These are phyloP conservation scores for Candida tammaniensis DNA, from an alignment of 805 yeast species.

Conservation along the genomic window DNA sequence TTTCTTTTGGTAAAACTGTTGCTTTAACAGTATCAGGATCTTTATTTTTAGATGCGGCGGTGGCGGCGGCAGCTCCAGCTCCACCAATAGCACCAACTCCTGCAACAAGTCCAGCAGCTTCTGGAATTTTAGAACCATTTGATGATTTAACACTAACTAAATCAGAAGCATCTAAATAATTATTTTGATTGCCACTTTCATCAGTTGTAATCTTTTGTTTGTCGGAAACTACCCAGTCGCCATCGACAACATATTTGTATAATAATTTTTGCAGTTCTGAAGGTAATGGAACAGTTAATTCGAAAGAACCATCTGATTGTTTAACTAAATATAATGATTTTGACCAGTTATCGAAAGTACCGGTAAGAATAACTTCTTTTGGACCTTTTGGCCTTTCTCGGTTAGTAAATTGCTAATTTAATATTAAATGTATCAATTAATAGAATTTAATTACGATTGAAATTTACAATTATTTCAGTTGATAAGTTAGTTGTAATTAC, in stretches of 20 bases:
- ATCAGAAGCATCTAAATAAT: conserved; percentile 40
- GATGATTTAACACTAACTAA: conserved; percentile 18
- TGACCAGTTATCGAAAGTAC: conserved; percentile 67
- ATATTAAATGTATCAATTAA: no score
- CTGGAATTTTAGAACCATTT: conserved; percentile 28
- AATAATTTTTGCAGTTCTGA: conserved; percentile 38
- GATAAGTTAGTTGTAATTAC: no score
- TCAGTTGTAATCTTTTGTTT: conserved; percentile 44
- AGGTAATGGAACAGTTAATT: conserved; percentile 54
- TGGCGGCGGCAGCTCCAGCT: conserved; percentile 9
- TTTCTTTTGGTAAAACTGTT: conserved; percentile 37
- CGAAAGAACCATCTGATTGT: conserved; percentile 58
- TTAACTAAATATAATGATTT: conserved; percentile 59
- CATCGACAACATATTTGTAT: conserved; percentile 70
- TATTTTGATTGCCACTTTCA: conserved; percentile 51
- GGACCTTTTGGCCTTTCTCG: conserved; percentile 43
- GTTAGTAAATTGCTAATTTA: no score
- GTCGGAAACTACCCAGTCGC: conserved; percentile 52
- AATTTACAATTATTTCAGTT: no score
- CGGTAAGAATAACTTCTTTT: conserved; percentile 60
- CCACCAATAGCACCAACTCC: conserved; percentile 42
- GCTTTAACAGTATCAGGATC: conserved; percentile 17
- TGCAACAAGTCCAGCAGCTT: conserved; percentile 30
- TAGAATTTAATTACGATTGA: no score
- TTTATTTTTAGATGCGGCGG: conserved; percentile 7